Percentiles rank a stretch among this genome's conserved stretches.
Conservation (phyloP, 495 filamentous ascomycete genomes). For the Aspergillus sclerotioniger region DNA sequence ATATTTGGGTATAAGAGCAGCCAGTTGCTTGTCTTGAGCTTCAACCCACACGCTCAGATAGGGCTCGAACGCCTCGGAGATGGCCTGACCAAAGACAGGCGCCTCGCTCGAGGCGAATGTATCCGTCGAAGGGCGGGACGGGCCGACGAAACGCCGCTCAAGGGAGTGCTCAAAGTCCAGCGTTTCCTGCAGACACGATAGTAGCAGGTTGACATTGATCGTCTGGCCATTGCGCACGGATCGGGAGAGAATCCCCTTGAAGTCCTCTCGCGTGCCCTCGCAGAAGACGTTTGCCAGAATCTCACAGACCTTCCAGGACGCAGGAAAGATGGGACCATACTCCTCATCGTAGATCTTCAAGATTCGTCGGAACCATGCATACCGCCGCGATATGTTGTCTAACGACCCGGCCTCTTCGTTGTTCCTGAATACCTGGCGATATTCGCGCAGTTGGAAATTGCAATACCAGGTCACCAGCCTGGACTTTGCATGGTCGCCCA, state of each 20-base stretch:
- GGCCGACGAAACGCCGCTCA: slow-evolving; percentile 76
- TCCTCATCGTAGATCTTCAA: slow-evolving; percentile 95
- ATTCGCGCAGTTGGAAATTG: slow-evolving; percentile 94
- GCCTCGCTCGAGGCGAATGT: slow-evolving; percentile 80
- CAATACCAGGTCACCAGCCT: slow-evolving; percentile 94
- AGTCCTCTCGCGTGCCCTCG: slow-evolving; percentile 92
- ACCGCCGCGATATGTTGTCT: slow-evolving; percentile 93
- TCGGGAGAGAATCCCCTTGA: slow-evolving; percentile 84
- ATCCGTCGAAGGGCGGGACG: slow-evolving; percentile 84
- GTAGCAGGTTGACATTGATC: slow-evolving; percentile 86
- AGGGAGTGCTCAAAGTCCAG: slow-evolving; percentile 94
- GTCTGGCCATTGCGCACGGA: slow-evolving; percentile 83
- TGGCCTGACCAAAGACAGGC: slow-evolving; percentile 81
- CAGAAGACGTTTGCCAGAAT: slow-evolving; percentile 90
- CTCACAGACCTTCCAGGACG: slow-evolving; percentile 87
- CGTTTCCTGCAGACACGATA: slow-evolving; percentile 93
- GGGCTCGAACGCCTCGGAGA: slow-evolving; percentile 96
- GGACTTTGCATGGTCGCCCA: slow-evolving; percentile 83
- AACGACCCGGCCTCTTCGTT: slow-evolving; percentile 96
- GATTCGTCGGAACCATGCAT: slow-evolving; percentile 95
- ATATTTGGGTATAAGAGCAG: slow-evolving; percentile 84
- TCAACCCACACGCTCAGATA: slow-evolving; percentile 98
- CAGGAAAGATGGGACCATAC: slow-evolving; percentile 83
- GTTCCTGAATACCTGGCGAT: slow-evolving; percentile 89
- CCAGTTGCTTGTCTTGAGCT: slow-evolving; percentile 87